Evolutionary conservation across 345 rosid species (phyloP).

Genomic region (Odontarrhena argentea): DNA sequence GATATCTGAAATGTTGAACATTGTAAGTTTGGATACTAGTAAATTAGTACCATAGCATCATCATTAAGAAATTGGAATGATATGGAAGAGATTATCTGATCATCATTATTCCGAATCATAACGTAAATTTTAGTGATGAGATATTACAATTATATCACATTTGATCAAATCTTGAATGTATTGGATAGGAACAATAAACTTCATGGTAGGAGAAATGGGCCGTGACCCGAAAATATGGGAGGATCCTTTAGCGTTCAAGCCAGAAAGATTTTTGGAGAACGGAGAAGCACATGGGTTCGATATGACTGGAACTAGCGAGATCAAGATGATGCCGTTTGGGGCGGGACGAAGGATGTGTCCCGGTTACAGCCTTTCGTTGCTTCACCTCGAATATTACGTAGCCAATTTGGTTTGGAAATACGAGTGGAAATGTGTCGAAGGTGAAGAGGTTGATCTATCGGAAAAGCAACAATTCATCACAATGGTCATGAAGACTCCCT

Average conservation of each 20-base stretch:
- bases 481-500: slow-evolving; percentile 44
- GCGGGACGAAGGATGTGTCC: slow-evolving; percentile 47
- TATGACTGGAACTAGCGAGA: slow-evolving; percentile 46
- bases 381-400: slow-evolving; percentile 37
- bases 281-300: slow-evolving; percentile 39
- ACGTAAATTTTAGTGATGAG: no score
- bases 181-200: slow-evolving; percentile 38
- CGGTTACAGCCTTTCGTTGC: slow-evolving; percentile 40
- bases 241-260: slow-evolving; percentile 40
- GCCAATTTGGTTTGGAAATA: slow-evolving; percentile 45
- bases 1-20: no score
- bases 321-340: slow-evolving; percentile 47
- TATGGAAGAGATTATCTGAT: no score
- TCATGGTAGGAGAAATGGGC: slow-evolving; percentile 47
- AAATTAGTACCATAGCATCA: no score
- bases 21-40: no score
- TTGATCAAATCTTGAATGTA: background rate
- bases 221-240: slow-evolving; percentile 42
- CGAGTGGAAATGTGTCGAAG: slow-evolving; percentile 44
- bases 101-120: no score
- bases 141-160: background rate
- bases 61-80: no score
- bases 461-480: slow-evolving; percentile 47
- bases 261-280: slow-evolving; percentile 40
- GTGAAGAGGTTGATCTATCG: slow-evolving; percentile 41